Evolutionary conservation across 768 basidiomycete genomes (phyloP).

Genomic region (Leccinum subgranulosum): DNA sequence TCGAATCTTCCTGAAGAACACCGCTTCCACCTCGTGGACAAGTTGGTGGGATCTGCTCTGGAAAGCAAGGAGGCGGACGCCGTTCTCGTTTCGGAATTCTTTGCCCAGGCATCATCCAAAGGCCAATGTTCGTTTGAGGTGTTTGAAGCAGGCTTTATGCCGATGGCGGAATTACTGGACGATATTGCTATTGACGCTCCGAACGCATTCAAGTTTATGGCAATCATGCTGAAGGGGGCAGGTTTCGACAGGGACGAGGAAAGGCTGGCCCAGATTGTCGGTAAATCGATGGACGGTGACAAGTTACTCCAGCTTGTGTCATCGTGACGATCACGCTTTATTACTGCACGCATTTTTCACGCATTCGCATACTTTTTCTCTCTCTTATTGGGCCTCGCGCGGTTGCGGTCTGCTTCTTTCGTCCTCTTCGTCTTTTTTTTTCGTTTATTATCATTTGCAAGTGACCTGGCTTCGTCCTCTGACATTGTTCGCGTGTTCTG

Average conservation of each 20-base stretch:
- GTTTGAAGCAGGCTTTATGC: conserved; percentile 73
- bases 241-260: conserved; percentile 57
- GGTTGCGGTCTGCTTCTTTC: conserved; percentile 9
- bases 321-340: conserved; percentile 25
- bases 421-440: not conserved
- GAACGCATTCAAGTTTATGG: conserved; percentile 75
- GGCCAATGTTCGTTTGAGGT: conserved; percentile 52
- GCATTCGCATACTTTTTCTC: conserved; percentile 12
- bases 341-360: conserved; percentile 14
- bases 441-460: conserved; percentile 3
- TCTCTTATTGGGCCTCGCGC: conserved; percentile 9
- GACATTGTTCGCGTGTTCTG: conserved; percentile 24
- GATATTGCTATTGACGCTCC: conserved; percentile 91
- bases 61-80: conserved; percentile 83
- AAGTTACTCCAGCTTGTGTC: conserved; percentile 58
- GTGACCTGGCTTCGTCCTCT: conserved; percentile 19
- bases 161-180: conserved; percentile 73
- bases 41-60: conserved; percentile 68
- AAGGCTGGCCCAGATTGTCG: conserved; percentile 50
- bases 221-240: conserved; percentile 68
- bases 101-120: conserved; percentile 59
- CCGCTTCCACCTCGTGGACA: conserved; percentile 67
- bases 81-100: conserved; percentile 72
- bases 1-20: conserved; percentile 62
- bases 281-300: conserved; percentile 59